Percentiles rank a stretch among this genome's conserved stretches.
These are phyloP conservation scores for Carpinus fangiana DNA, from an alignment of 306 rosid species.

Conservation along the genomic window DNA sequence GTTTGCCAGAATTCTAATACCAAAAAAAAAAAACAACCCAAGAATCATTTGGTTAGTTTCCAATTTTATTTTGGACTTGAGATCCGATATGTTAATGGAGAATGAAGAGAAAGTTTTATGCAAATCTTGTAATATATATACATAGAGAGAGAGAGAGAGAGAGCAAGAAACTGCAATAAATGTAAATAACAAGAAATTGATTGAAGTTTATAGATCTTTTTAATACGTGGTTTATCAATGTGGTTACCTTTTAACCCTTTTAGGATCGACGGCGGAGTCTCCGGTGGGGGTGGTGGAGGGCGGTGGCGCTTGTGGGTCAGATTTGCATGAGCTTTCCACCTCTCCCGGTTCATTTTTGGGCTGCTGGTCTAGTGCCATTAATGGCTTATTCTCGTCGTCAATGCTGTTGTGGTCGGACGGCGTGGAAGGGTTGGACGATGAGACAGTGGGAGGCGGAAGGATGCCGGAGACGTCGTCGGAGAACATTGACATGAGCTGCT, in stretches of 20 bases:
- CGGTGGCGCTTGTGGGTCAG: conserved; percentile 31
- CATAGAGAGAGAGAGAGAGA: too few species aligned
- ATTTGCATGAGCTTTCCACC: conserved; percentile 56
- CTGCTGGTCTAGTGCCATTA: conserved; percentile 18
- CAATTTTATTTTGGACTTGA: neutral
- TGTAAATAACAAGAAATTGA: too few species aligned
- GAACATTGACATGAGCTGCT: conserved; percentile 84
- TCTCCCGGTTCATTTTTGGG: conserved; percentile 69
- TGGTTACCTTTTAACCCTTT: conserved; percentile 88
- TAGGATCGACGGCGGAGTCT: conserved; percentile 61
- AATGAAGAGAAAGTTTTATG: neutral
- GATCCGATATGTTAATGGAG: neutral
- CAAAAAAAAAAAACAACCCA: neutral
- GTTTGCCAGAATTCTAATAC: conserved; percentile 75
- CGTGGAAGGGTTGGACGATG: conserved; percentile 62
- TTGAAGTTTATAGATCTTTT: neutral
- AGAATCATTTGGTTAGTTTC: neutral
- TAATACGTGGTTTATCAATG: conserved; percentile 3
- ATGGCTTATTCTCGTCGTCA: conserved; percentile 50
- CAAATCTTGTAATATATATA: too few species aligned
- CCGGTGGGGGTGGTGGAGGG: conserved; percentile 31
- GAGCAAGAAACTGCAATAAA: too few species aligned
- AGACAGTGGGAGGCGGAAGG: conserved; percentile 34
- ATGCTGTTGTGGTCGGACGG: conserved; percentile 85
- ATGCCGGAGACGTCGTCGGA: conserved; percentile 56